Percentiles rank a stretch among this genome's conserved stretches.
Evolutionary conservation across 129 eudicot species (phyloP).

Genomic region (Pseudognaphalium luteoalbum): DNA sequence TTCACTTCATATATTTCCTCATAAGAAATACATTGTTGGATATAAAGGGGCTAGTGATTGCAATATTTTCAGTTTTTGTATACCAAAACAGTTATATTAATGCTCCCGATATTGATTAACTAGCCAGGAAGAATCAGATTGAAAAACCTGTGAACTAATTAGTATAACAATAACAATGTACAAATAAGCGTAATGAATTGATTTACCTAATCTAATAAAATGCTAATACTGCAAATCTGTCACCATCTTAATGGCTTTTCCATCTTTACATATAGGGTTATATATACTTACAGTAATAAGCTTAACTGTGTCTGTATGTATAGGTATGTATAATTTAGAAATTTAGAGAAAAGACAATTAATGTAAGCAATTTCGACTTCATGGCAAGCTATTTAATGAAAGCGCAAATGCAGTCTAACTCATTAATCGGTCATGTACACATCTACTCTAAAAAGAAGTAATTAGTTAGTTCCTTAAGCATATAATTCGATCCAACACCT

Average conservation of each 20-base stretch:
- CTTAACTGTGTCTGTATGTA: too few relatives aligned
- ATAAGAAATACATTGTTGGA: constrained; percentile 6
- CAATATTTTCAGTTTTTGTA: constrained; percentile 2
- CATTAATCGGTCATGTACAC: too few relatives aligned
- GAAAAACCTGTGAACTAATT: background rate
- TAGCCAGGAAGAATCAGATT: background rate
- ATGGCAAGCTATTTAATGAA: background rate
- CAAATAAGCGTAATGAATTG: too few relatives aligned
- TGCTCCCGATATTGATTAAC: background rate
- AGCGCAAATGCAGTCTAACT: too few relatives aligned
- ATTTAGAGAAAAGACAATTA: background rate
- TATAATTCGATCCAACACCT: too few relatives aligned
- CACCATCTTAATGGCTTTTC: background rate
- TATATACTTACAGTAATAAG: too few relatives aligned
- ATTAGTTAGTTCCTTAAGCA: background rate
- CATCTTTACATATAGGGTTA: background rate
- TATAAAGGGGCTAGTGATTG: constrained; percentile 13
- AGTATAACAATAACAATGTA: background rate
- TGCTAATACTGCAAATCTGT: background rate
- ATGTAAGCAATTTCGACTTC: background rate
- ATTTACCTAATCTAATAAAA: too few relatives aligned
- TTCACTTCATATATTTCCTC: constrained; percentile 4
- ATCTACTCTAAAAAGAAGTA: background rate
- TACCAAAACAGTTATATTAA: too few relatives aligned
- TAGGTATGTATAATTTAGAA: too few relatives aligned